These are phyloP conservation scores for Eucalyptus brandiana DNA, from an alignment of 345 rosid species.

Conservation along the genomic window DNA sequence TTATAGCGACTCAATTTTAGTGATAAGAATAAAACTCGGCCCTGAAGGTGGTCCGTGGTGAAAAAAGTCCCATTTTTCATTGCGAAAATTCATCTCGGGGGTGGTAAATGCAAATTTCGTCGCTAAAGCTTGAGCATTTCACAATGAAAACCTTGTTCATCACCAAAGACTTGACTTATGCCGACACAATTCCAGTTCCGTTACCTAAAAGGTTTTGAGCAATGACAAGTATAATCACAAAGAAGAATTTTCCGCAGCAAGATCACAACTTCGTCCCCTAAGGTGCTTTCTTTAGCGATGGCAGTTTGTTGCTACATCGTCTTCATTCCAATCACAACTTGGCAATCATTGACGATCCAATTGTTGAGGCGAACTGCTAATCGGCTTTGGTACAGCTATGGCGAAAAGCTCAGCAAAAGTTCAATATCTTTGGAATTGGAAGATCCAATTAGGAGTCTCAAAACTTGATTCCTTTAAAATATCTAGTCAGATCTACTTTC, in stretches of 20 bases:
- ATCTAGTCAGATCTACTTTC: neutral
- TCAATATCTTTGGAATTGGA: neutral
- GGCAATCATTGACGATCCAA: neutral
- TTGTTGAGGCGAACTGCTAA: too few species aligned
- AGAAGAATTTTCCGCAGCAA: neutral
- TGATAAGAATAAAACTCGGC: neutral
- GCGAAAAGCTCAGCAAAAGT: neutral
- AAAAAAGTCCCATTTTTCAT: neutral
- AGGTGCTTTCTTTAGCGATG: neutral
- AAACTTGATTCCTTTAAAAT: rapidly evolving
- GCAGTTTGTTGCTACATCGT: neutral
- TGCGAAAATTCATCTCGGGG: too few species aligned
- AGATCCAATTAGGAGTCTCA: neutral
- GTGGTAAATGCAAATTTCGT: neutral
- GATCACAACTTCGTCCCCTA: neutral
- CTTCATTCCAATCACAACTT: neutral
- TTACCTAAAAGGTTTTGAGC: neutral
- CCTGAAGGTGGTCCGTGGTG: neutral
- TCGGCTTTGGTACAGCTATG: neutral
- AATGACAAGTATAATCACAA: neutral
- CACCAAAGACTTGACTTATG: neutral
- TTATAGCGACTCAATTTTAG: neutral
- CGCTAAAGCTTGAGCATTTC: neutral
- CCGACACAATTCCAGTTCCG: neutral
- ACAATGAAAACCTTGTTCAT: too few species aligned